Base-by-base conservation (phyloP, 139 green algal species). In the Ulvella scutata region DNA sequence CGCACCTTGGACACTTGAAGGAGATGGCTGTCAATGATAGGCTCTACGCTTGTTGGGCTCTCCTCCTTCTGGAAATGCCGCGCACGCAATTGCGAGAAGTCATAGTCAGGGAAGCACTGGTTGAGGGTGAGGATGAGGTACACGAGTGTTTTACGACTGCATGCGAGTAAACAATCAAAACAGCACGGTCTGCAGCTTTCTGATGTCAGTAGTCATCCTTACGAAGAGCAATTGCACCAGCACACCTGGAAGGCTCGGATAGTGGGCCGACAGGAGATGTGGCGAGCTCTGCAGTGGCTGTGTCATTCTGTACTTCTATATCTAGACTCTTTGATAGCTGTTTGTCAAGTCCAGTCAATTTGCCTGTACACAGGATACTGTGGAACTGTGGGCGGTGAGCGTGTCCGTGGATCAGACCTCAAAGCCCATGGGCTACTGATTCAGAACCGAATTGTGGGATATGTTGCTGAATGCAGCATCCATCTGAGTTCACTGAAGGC, bases 91-190 rank as follows among this genome's bases (percentile, higher is more conserved):
- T 84, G 83, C 62, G 82, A 91, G 86, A 97, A 97, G 85, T 97
- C 93, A 78, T 97, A 97, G 84, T 96, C 93, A 0, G 94, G 93
- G 82, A 97, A 99, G 38, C 93, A 92, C 78, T 99, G 92, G 82
- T 99, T 98, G 7, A 99, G 85, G 7, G 94, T 98, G 37, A 98
- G 84, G 78, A 99, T 98, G 21, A 99, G 87, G 85, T 98, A 97
- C 38, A 98, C 93, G n/a, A 99, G 83, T 1, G 95, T 99, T 82
- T 91, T 94, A 38, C 95, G 90, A 72, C 89, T 96, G 83, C 75
- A 75, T 13, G n/a, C 39, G 29, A 7, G 38, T 3, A n/a, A n/a
- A n/a, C n/a, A 37, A 43, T 4, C 40, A 10, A 21, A 37, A 29
- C 21, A 62, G 21, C 40, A 17, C 17, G 40, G 40, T 59, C 40